phyloP scores from a whole-genome alignment of 176 grass and related monocot genomes.

The Poa annua region DNA sequence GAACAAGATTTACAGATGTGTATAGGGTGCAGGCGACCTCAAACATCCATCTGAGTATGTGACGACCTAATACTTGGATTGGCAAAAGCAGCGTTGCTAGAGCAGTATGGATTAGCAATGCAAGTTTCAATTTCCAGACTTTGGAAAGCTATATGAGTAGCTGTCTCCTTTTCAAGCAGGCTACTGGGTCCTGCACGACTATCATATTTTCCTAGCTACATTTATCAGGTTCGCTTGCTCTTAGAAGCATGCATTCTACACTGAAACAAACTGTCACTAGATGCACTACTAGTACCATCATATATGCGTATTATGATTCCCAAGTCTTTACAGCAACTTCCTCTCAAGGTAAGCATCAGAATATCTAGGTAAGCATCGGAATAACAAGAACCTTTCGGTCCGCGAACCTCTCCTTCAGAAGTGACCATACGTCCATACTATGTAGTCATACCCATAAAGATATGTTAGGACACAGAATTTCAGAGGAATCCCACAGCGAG shows the following conservation, averaged over 20 bases:
- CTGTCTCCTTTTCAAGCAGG: background rate
- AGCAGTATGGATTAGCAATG: background rate
- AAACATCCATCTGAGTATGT: background rate
- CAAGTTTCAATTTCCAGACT: background rate
- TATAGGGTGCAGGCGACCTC: background rate
- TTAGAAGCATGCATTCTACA: background rate
- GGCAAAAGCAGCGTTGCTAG: background rate
- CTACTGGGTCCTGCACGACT: background rate
- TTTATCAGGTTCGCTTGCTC: background rate
- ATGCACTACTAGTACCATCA: background rate
- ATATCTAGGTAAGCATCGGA: background rate
- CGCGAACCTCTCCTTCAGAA: too few species aligned
- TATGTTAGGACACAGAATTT: background rate
- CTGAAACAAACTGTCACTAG: background rate
- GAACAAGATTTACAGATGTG: background rate
- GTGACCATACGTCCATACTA: too few species aligned
- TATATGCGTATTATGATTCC: background rate
- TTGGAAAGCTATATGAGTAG: background rate
- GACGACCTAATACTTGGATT: background rate
- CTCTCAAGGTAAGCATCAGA: background rate
- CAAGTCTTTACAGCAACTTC: background rate
- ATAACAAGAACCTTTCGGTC: too few species aligned
- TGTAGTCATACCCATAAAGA: too few species aligned
- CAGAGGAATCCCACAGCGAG: background rate
- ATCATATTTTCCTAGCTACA: background rate